Evolutionary conservation across 495 filamentous ascomycete species (phyloP).

Genomic region (Aspergillus saccharolyticus): DNA sequence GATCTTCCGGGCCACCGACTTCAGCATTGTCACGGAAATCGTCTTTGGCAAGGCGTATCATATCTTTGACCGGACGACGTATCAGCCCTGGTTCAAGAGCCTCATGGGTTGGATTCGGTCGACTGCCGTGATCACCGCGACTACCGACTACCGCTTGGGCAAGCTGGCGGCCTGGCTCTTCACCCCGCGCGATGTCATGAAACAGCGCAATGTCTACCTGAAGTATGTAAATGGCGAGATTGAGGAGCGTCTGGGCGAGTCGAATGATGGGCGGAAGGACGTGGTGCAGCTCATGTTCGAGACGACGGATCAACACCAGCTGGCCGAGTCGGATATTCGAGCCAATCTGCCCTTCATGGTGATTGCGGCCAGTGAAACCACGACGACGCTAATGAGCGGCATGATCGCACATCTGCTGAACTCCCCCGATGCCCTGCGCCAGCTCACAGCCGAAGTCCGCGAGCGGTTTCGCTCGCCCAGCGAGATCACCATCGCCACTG

Average conservation of each 20-base stretch:
- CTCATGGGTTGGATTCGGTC: neutral
- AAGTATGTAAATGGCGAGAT: too few relatives aligned
- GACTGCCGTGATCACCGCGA: neutral
- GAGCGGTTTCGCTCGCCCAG: conserved; percentile 28
- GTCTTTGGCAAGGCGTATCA: neutral
- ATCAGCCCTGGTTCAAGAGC: neutral
- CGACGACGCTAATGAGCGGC: conserved; percentile 48
- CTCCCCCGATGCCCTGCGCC: conserved; percentile 31
- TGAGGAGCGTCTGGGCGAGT: too few relatives aligned
- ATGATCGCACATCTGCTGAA: conserved; percentile 47
- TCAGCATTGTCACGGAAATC: neutral
- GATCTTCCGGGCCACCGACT: neutral
- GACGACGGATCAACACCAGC: neutral
- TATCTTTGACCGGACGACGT: neutral
- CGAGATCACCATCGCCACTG: conserved; percentile 43
- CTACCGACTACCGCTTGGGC: neutral
- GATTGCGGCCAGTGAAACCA: conserved; percentile 52
- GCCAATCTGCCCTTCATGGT: conserved; percentile 18
- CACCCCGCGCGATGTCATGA: too few relatives aligned
- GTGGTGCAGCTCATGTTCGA: neutral
- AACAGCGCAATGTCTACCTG: too few relatives aligned
- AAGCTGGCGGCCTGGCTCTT: neutral
- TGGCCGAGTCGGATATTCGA: conserved; percentile 1
- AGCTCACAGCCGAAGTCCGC: conserved; percentile 42
- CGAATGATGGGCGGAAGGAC: neutral